Base-by-base conservation (phyloP, 345 rosid genomes). In the Melaleuca quinquenervia region DNA sequence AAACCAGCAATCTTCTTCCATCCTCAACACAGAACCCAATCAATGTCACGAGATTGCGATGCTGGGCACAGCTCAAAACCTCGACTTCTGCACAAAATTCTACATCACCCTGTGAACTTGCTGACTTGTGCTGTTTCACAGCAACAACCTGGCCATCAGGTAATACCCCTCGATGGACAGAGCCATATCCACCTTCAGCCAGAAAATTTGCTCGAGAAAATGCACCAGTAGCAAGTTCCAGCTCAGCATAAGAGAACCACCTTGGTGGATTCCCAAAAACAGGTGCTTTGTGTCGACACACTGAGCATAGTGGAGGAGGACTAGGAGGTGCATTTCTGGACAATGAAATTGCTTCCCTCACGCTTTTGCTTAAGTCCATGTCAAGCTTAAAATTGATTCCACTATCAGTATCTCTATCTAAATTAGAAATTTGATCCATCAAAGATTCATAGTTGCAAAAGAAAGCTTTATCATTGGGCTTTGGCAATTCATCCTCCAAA, bases 21-120 rank as follows among this genome's bases (percentile, higher is more conserved):
- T 93, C 94, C 85, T 97, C 99, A 27, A 97, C 93, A 48, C 99
- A 96, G 89, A 91, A 89, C 36, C 99, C 99, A 86, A 97, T 95
- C 84, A 97, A 91, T 94, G 93, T 94, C 16, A 97, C 99, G 85
- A 96, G 98, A 89, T 97, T 97, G 12, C 99, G 96, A 89, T 96
- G 99, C 87, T 97, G 99, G 36, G 99, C 99, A 87, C 99, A 96
- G 87, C 98, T 97, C 85, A 97, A 91, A 78, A 97, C 99, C 90
- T 97, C 98, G 82, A 97, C 99, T 89, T 97, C 99, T 24, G 99
- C 94, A 90, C 99, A 97, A 92, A 97, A 97, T 82, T 97, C 99
- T 49, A 88, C 82, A 87, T 97, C 98, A 85, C 99, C 99, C 90
- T 97, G 99, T 44, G 98, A 94, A 86, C 99, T 97, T 84, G 99